Evolutionary conservation across 177 flowering plant species (phyloP).

Genomic region (Vitis hybrid): DNA sequence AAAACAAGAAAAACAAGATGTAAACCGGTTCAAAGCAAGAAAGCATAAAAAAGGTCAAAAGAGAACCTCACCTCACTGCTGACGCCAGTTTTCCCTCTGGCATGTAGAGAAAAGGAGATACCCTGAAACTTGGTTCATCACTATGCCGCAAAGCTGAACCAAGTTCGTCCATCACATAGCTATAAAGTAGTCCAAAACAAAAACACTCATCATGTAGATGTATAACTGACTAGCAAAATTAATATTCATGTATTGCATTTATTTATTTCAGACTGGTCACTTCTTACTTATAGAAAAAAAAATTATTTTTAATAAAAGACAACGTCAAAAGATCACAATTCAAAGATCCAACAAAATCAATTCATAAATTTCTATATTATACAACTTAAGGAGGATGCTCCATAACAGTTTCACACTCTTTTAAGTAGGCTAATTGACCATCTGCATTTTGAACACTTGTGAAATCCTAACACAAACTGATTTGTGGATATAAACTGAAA

Average conservation of each 20-base stretch:
- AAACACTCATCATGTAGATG: not conserved
- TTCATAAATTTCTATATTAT: no score
- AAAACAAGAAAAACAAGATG: not conserved
- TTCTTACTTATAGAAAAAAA: no score
- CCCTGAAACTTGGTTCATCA: slow-evolving; percentile 85
- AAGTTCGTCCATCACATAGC: slow-evolving; percentile 98
- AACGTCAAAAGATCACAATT: no score
- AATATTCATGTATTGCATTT: not conserved
- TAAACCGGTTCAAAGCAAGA: not conserved
- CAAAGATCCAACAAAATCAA: no score
- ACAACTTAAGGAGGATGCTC: no score
- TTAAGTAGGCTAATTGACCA: no score
- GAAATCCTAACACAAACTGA: no score
- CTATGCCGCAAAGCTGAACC: slow-evolving; percentile 97
- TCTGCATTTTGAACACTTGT: no score
- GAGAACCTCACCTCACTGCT: slow-evolving; percentile 72
- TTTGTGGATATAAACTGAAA: no score
- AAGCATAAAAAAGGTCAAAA: slow-evolving; percentile 8
- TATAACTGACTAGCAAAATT: not conserved
- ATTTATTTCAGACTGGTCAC: no score
- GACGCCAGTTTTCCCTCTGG: slow-evolving; percentile 82
- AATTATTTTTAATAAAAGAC: no score
- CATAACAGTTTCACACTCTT: no score
- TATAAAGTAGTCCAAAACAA: slow-evolving; percentile 24
- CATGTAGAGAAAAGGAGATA: slow-evolving; percentile 95